Evolutionary conservation across 2,329 filamentous ascomycete species (phyloP).

Genomic region (Botrytis byssoidea): DNA sequence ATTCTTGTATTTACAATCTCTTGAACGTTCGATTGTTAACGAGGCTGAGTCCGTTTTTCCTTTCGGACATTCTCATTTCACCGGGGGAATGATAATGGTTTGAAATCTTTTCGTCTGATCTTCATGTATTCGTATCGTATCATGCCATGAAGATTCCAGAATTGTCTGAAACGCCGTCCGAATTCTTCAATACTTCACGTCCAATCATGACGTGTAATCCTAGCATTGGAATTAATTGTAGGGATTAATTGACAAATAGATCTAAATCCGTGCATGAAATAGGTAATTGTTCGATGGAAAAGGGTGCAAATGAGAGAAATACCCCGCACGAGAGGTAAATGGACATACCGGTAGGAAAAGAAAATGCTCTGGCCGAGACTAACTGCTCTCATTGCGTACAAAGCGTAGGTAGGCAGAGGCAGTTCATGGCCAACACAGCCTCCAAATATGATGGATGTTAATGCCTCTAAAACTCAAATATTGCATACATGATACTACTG

Average conservation of each 20-base stretch:
- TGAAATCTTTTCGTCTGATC: not conserved
- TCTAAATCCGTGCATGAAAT: not conserved
- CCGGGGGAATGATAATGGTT: not conserved
- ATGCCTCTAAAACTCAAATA: not conserved
- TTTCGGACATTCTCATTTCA: not conserved
- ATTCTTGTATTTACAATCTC: not conserved
- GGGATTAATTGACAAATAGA: not conserved
- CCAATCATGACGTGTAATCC: not conserved
- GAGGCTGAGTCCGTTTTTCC: constrained; percentile 9
- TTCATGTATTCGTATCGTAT: not conserved
- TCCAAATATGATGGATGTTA: not conserved
- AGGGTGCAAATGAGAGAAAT: not conserved
- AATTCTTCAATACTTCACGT: not conserved
- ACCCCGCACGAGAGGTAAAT: not conserved
- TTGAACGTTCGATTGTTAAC: constrained; percentile 9
- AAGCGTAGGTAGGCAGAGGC: not conserved
- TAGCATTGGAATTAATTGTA: not conserved
- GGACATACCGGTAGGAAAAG: not conserved
- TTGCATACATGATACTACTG: not conserved
- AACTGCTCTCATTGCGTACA: not conserved
- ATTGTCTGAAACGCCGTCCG: not conserved
- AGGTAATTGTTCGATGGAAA: not conserved
- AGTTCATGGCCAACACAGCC: constrained; percentile 1
- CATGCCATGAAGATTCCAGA: not conserved
- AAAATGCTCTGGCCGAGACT: not conserved